Base-by-base conservation (phyloP, 148 eudicot genomes). In the Silene conica region DNA sequence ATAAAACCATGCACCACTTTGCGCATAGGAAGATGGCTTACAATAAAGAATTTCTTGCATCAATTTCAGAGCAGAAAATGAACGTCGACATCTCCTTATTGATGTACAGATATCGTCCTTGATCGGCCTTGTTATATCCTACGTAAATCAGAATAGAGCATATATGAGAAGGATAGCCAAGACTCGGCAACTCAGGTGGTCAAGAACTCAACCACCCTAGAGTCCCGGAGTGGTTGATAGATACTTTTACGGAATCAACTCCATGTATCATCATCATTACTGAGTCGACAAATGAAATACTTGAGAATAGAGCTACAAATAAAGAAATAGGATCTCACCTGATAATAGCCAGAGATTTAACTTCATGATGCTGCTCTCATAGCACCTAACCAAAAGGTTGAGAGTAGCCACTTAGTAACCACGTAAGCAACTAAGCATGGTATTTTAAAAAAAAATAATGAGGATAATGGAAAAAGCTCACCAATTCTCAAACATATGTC, bases 21-120 rank as follows among this genome's bases (percentile, higher is more conserved):
- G 62, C 50, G n/a, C 20, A 46, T 19, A 74, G 73, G 77, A 34
- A 70, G 20, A 73, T 48, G 72, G 77, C 97, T 83, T 88, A 95
- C 99, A 90, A 48, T 92, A 92, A 73, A 95, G 92, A 80, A 92
- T 90, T 84, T 95, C 97, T 85, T 95, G 97, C 85, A 85, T 95
- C 87, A 92, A 76, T 76, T 90, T 92, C 70, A 95, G 93, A 0
- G 90, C 96, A 64, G 97, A 83, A 80, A 89, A 92, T 59, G 97
- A 95, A 80, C 74, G 78, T 31, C 92, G 84, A 97, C 99, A 86
- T 80, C 81, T 87, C 83, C 86, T 88, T 60, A 95, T 82, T 62
- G 89, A 85, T 63, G 70, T 77, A 69, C 94, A 92, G 19, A 87
- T 77, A 67, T 90, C 92, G 79, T 87, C 97, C 66, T 86, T 79